A percentile compares a stretch with the other conserved stretches of the same genome.
phyloP scores from a whole-genome alignment of 129 eudicot genomes.

The Flaveria ramosissima region DNA sequence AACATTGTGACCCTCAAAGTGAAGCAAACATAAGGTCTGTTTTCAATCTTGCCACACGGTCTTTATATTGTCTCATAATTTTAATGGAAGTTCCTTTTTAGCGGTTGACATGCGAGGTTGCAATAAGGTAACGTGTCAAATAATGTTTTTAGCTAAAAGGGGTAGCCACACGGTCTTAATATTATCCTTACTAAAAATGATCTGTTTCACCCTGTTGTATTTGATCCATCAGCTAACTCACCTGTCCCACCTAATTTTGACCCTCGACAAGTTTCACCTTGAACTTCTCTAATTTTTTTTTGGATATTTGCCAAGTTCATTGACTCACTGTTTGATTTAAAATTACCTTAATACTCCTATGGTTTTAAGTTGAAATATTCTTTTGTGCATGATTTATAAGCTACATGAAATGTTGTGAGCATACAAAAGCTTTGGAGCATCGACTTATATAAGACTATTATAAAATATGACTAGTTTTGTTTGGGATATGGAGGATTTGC shows the following conservation, averaged over 20 bases:
- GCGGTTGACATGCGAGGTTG: conserved; percentile 12
- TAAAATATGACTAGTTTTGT: not conserved
- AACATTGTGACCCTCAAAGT: conserved; percentile 67
- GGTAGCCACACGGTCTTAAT: not conserved
- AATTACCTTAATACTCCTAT: not conserved
- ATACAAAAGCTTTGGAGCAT: not conserved
- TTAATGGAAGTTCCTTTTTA: not conserved
- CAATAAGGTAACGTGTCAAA: not conserved
- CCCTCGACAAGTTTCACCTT: not conserved
- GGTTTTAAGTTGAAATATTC: not conserved
- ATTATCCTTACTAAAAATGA: not conserved
- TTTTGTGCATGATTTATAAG: not conserved
- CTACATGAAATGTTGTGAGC: not conserved
- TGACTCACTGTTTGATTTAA: not conserved
- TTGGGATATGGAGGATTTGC: not conserved
- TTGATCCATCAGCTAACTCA: not conserved
- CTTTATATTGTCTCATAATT: not conserved
- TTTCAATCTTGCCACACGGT: conserved; percentile 13
- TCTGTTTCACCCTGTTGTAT: not conserved
- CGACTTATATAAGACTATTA: not conserved
- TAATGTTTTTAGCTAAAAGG: not conserved
- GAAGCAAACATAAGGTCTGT: conserved; percentile 81
- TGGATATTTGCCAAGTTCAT: not conserved
- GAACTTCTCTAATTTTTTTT: not conserved
- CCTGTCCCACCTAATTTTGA: not conserved